A percentile compares a stretch with the other conserved stretches of the same genome.
phyloP scores from a whole-genome alignment of 768 basidiomycete genomes.

The Suillus occidentalis region DNA sequence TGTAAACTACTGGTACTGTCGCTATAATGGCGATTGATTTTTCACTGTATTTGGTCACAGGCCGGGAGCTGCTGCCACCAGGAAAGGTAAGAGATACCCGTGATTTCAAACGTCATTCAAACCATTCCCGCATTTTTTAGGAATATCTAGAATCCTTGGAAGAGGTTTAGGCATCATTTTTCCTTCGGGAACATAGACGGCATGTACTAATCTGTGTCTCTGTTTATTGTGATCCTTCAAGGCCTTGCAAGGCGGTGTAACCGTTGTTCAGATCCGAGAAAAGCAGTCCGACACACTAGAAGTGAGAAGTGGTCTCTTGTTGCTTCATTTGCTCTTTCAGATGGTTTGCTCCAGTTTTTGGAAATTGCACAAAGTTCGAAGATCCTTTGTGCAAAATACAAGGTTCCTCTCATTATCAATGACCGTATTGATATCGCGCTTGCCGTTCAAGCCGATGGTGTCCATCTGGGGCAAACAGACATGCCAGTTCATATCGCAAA shows the following conservation, averaged over 20 bases:
- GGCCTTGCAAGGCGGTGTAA: slow-evolving; percentile 86
- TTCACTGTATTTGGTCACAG: slow-evolving; percentile 87
- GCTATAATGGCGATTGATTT: slow-evolving; percentile 45
- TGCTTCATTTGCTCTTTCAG: background rate
- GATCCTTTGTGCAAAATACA: slow-evolving; percentile 69
- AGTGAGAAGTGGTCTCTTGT: slow-evolving; percentile 41
- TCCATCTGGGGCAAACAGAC: slow-evolving; percentile 90
- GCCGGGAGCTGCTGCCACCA: slow-evolving; percentile 70
- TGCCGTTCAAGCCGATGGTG: slow-evolving; percentile 71
- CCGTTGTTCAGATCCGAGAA: slow-evolving; percentile 87
- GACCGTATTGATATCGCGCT: slow-evolving; percentile 87
- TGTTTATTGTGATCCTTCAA: slow-evolving; percentile 27
- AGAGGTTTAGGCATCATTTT: slow-evolving; percentile 46
- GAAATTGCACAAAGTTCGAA: slow-evolving; percentile 71
- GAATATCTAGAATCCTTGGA: slow-evolving; percentile 72
- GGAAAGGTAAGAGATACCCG: slow-evolving; percentile 54
- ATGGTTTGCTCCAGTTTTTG: slow-evolving; percentile 56
- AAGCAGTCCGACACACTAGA: slow-evolving; percentile 81
- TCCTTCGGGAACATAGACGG: background rate
- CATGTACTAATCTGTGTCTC: background rate
- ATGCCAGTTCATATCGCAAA: slow-evolving; percentile 71
- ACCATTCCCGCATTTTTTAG: slow-evolving; percentile 34
- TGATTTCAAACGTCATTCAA: slow-evolving; percentile 2
- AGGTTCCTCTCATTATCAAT: slow-evolving; percentile 84
- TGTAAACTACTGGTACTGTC: background rate